Evolutionary conservation across 768 basidiomycete genomes (phyloP).

Genomic region (Serendipita sp.): DNA sequence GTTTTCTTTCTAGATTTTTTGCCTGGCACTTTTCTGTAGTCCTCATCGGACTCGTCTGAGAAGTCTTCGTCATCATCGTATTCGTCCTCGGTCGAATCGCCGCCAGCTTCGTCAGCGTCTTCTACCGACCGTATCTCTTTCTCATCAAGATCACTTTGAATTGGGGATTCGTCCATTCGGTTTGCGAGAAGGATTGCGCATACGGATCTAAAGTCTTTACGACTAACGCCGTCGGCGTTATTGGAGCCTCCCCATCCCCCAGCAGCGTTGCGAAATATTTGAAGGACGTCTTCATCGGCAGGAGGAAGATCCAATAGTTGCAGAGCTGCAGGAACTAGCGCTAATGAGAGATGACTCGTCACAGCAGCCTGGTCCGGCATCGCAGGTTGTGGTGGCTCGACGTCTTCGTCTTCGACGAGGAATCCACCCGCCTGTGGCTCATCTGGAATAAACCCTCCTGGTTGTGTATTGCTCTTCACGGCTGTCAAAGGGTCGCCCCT

Average conservation of each 20-base stretch:
- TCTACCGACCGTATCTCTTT: background rate
- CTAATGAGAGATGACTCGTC: slow-evolving; percentile 32
- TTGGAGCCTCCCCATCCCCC: slow-evolving; percentile 21
- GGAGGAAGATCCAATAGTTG: slow-evolving; percentile 42
- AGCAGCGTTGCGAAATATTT: slow-evolving; percentile 61
- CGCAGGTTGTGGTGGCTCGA: background rate
- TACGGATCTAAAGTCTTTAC: slow-evolving; percentile 65
- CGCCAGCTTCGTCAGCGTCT: background rate
- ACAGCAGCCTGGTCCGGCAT: slow-evolving; percentile 11
- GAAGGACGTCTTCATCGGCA: slow-evolving; percentile 51
- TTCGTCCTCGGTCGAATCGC: slow-evolving; percentile 3
- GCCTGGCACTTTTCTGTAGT: background rate
- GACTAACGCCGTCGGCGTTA: slow-evolving; percentile 28
- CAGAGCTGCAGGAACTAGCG: slow-evolving; percentile 45
- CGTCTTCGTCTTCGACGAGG: background rate
- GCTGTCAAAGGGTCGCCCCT: background rate
- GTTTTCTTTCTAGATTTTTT: background rate
- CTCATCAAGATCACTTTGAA: background rate
- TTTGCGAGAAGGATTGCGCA: slow-evolving; percentile 52
- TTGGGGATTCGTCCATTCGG: background rate
- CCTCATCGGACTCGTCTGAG: background rate
- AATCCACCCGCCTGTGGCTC: background rate
- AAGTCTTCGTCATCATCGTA: background rate
- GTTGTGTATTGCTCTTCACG: background rate
- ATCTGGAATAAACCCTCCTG: background rate